Conservation (phyloP, 2,329 filamentous ascomycete genomes). For the Trichoderma guizhouense region DNA sequence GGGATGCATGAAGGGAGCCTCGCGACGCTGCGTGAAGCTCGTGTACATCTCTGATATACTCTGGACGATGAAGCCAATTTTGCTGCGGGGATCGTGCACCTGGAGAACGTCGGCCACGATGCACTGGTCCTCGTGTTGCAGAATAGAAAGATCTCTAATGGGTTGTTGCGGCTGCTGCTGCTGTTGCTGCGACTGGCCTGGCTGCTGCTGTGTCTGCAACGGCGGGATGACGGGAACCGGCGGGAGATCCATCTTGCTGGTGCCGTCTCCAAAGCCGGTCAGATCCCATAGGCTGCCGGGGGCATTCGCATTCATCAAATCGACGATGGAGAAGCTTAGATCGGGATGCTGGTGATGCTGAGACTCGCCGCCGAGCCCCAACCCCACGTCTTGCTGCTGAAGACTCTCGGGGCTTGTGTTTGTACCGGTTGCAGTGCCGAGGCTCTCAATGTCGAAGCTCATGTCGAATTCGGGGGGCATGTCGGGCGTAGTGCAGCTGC, state of each 20-base stretch:
- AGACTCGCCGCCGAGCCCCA: conserved; percentile 25
- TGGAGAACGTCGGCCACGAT: conserved; percentile 32
- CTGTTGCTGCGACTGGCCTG: conserved; percentile 4
- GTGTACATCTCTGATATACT: conserved; percentile 33
- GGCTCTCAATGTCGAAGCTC: conserved; percentile 34
- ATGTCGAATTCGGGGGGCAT: conserved; percentile 35
- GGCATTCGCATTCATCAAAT: conserved; percentile 28
- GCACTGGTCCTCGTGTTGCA: conserved; percentile 22
- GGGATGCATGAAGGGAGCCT: conserved; percentile 42
- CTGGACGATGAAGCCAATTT: conserved; percentile 35
- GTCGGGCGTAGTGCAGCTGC: conserved; percentile 21
- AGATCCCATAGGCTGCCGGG: conserved; percentile 15
- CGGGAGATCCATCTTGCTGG: conserved; percentile 33
- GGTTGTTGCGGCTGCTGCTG: conserved; percentile 18
- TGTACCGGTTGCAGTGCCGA: conserved; percentile 29
- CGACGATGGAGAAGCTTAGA: conserved; percentile 36
- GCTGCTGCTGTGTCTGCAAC: conserved; percentile 14
- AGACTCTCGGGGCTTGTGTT: conserved; percentile 34
- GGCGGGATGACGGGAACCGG: conserved; percentile 27
- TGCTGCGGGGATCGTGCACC: conserved; percentile 36
- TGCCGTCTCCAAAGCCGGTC: conserved; percentile 21
- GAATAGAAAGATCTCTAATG: conserved; percentile 31
- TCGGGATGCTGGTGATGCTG: conserved; percentile 17
- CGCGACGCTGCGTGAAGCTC: conserved; percentile 35
- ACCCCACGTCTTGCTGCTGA: conserved; percentile 20